Percentiles rank a stretch among this genome's conserved stretches.
Evolutionary conservation across 148 eudicot genomes (phyloP).

Genomic region (Hydrangea macrophylla): DNA sequence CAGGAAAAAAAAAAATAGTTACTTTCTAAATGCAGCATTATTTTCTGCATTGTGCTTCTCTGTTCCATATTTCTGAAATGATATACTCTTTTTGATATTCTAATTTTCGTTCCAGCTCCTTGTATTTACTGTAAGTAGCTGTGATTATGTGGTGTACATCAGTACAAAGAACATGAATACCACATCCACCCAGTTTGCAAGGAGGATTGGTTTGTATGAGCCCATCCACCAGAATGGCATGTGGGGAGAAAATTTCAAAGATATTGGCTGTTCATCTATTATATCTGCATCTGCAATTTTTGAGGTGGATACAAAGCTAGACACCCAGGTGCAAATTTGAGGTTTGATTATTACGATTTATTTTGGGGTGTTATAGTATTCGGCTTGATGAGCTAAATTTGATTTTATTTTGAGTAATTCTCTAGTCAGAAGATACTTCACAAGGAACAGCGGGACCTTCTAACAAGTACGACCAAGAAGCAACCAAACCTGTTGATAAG

Average conservation of each 20-base stretch:
- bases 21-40: not conserved
- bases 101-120: not conserved
- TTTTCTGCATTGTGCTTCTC: not conserved
- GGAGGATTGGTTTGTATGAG: slow-evolving; percentile 80
- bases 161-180: slow-evolving; percentile 53
- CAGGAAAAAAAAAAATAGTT: not conserved
- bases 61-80: too few species aligned
- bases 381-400: slow-evolving; percentile 5
- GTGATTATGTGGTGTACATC: not conserved
- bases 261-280: slow-evolving; percentile 47
- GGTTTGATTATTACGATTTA: not conserved
- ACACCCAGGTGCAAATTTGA: slow-evolving; percentile 52
- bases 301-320: slow-evolving; percentile 53
- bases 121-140: not conserved
- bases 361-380: not conserved
- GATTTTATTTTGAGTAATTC: slow-evolving; percentile 1
- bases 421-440: slow-evolving; percentile 81
- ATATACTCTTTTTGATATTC: too few species aligned
- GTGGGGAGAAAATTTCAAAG: slow-evolving; percentile 75
- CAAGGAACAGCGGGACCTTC: slow-evolving; percentile 56
- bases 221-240: slow-evolving; percentile 74
- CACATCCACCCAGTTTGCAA: slow-evolving; percentile 63
- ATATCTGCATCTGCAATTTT: slow-evolving; percentile 47
- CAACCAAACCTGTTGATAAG: slow-evolving; percentile 64
- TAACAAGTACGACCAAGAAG: slow-evolving; percentile 65